Evolutionary conservation across 257 asterid species (phyloP).

Genomic region (Cinchona pubescens): DNA sequence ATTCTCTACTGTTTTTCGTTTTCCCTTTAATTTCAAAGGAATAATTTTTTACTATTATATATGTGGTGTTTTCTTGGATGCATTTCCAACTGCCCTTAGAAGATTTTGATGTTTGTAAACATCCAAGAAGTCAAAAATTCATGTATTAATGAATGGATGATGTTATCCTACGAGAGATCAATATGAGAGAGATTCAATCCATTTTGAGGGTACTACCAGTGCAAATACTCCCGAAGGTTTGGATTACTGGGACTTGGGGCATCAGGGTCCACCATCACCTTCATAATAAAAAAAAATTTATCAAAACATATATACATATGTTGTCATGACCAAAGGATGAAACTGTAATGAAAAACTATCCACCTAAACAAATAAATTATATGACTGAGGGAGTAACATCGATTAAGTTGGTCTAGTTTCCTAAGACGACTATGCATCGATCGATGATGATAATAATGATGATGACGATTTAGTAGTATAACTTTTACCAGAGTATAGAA

Average conservation of each 20-base stretch:
- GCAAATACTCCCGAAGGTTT: slow-evolving; percentile 58
- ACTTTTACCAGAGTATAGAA: slow-evolving; percentile 63
- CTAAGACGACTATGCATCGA: too few relatives aligned
- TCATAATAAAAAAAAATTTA: neutral
- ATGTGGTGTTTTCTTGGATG: neutral
- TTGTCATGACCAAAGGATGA: neutral
- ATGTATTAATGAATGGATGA: neutral
- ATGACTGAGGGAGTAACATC: too few relatives aligned
- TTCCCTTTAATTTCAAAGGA: too few relatives aligned
- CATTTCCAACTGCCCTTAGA: neutral
- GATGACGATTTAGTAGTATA: neutral
- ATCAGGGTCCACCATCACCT: slow-evolving; percentile 78
- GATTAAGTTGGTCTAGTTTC: too few relatives aligned
- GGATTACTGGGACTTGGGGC: slow-evolving; percentile 81
- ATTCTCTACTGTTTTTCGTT: too few relatives aligned
- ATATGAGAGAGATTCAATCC: too few relatives aligned
- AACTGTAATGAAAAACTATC: neutral
- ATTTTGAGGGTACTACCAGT: slow-evolving; percentile 41
- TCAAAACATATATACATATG: too few relatives aligned
- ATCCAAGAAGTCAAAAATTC: neutral
- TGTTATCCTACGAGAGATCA: too few relatives aligned
- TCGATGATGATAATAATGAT: too few relatives aligned
- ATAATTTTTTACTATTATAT: too few relatives aligned
- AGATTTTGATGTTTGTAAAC: neutral
- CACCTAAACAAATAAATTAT: too few relatives aligned